phyloP scores from a whole-genome alignment of 192 early-diverging fungal genomes.

The Coemansia sp. region DNA sequence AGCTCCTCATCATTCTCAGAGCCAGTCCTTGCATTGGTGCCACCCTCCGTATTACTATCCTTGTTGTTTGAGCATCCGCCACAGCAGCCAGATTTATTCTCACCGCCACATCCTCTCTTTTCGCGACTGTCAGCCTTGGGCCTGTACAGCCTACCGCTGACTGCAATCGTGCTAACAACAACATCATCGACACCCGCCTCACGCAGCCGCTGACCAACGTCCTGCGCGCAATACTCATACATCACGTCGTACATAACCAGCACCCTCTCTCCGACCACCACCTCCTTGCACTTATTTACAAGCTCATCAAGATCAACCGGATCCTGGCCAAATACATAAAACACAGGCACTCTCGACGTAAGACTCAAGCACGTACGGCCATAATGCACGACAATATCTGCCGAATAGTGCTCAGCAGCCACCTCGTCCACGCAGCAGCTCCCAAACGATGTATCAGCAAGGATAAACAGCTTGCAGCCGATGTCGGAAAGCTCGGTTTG shows the following conservation, averaged over 20 bases:
- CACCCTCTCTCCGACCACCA: conserved; percentile 51
- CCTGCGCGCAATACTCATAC: conserved; percentile 63
- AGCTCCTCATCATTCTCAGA: background rate
- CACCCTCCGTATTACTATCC: too few relatives aligned
- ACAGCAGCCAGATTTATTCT: background rate
- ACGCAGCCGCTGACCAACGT: conserved; percentile 9
- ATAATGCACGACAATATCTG: conserved; percentile 94
- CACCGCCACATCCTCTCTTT: background rate
- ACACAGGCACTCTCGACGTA: conserved; percentile 77
- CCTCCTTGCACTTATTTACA: conserved; percentile 44
- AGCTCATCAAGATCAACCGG: conserved; percentile 67
- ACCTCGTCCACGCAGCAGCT: conserved; percentile 98
- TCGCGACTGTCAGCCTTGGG: background rate
- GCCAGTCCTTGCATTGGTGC: background rate
- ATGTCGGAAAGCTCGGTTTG: conserved; percentile 37
- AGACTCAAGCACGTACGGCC: conserved; percentile 87
- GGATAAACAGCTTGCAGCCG: conserved; percentile 62
- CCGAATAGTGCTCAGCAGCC: conserved; percentile 83
- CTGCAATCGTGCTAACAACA: conserved; percentile 8
- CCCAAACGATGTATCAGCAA: conserved; percentile 97
- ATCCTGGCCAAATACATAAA: conserved; percentile 83
- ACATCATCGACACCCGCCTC: background rate
- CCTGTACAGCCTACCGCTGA: conserved; percentile 10
- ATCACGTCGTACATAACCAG: conserved; percentile 77
- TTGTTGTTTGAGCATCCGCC: background rate